Base-by-base conservation (phyloP, 768 basidiomycete species). In the Trichaptum fuscoviolaceum region DNA sequence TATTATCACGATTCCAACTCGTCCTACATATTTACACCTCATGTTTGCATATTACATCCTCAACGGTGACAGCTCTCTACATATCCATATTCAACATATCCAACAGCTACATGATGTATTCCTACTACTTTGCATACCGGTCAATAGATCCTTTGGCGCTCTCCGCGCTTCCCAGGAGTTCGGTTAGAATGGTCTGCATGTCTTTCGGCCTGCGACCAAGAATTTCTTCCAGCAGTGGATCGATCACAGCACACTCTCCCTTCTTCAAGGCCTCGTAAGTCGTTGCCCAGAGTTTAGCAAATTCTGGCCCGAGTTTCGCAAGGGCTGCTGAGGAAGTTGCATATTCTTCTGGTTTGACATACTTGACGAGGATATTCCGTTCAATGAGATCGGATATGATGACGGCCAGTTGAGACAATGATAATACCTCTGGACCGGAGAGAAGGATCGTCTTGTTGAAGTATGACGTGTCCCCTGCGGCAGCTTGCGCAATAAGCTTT, bases 361-460 rank as follows among this genome's bases (percentile, higher is more conserved):
- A 65, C 25, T 60, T 60, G 34, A 67, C 18, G 62, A 66, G 27
- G 58, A 76, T 68, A 12, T 65, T 58, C 27, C 72, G 70, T 7
- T 65, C 66, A 52, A 73, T 66, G n/a, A 71, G 25, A 0, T 52
- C 25, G 0, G 75, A 70, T 59, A 75, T 64, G 42, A 69, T 36
- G 23, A 63, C 64, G 1, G 76, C 75, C 61, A 77, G 62, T 57
- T 75, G 71, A 27, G 58, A 61, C n/a, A 77, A 70, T 35, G 74
- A 74, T 65, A 69, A 62, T 17, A 70, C 60, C 63, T 64, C 58
- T 24, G 71, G 64, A 12, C 75, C 76, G 20, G 75, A 70, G 65
- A 77, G 71, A 18, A 74, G 66, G 23, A 72, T 62, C 24, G 71
- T 76, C 63, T 74, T 66, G 70, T 77, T 75, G 67, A 70, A 70